Evolutionary conservation across 2,329 filamentous ascomycete species (phyloP), one percentile per base, ranked within the genome.

Genomic region (Penicillium sp.): DNA sequence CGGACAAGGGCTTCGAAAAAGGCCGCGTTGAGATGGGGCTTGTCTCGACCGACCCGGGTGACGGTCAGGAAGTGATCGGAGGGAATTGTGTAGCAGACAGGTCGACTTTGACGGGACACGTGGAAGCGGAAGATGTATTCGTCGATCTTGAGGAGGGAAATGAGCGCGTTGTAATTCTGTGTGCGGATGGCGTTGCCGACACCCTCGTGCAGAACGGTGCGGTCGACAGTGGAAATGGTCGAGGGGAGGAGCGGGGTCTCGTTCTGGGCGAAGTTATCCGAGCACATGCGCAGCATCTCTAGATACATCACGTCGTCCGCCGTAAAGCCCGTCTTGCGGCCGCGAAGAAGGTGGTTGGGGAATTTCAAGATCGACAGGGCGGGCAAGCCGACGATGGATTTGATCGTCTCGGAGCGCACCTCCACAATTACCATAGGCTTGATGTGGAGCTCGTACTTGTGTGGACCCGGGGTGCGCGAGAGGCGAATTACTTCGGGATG

Each of bases 101-200:
- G 5, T 12, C 31, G 31, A 5, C 22, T 34, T 15, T 15, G 17
- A 7, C 42, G 55, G n/a, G 61, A 28, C 8, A 20, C 7, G 25
- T 63, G 48, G 45, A 56, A 54, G 45, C 71, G 70, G 52, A 65
- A 62, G 20, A 63, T 55, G 42, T 67, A 72, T 59, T 76, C 73
- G 53, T 77, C 75, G 6, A 79, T 63, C 53, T 77, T 77, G 17
- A 80, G 69, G 5, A 81, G 68, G 12, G 67, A 67, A 5, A 65
- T 56, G 5, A 80, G 67, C 0, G 74, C 75, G 4, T 60, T 55
- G 2, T 59, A 34, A 37, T 80, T 75, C 11, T 68, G 59, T 5
- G 73, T 67, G 7, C 66, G 34, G 10, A 81, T 73, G 10, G 79
- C 79, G 3, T 68, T 71, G 28, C 70, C 68, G 50, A 81, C 74